phyloP scores from a whole-genome alignment of 2,329 filamentous ascomycete genomes.

The Plenodomus tracheiphilus region DNA sequence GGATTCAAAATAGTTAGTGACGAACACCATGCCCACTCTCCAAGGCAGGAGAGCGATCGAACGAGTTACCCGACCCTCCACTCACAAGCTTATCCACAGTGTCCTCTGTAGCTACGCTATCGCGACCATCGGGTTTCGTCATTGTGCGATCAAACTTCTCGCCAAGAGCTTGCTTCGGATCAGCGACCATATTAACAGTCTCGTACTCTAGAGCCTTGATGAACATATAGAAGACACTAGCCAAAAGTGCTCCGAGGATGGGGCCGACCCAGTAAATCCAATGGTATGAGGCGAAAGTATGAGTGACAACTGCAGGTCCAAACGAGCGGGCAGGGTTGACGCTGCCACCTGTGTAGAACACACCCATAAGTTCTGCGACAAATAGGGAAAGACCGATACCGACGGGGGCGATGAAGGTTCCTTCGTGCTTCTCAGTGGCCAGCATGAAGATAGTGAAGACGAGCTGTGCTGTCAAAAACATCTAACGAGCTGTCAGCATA shows the following conservation, averaged over 20 bases:
- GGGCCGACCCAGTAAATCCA: conserved; percentile 50
- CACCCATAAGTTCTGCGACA: conserved; percentile 52
- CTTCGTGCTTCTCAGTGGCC: neutral
- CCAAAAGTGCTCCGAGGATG: conserved; percentile 39
- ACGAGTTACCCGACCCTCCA: neutral
- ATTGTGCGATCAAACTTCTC: conserved; percentile 2
- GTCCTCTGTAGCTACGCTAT: conserved; percentile 3
- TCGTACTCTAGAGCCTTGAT: conserved; percentile 41
- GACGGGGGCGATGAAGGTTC: neutral
- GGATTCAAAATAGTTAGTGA: too few species aligned
- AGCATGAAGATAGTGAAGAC: neutral
- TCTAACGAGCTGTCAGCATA: conserved; percentile 1
- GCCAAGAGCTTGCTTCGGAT: conserved; percentile 13
- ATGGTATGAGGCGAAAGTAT: conserved; percentile 46
- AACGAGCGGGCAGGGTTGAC: conserved; percentile 52
- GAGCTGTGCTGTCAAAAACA: conserved; percentile 6
- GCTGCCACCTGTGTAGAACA: conserved; percentile 50
- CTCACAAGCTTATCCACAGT: conserved; percentile 5
- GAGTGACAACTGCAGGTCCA: conserved; percentile 46
- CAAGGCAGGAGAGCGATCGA: neutral
- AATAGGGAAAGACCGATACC: neutral
- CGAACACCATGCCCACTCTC: neutral
- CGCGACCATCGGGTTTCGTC: too few species aligned
- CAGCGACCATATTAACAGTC: conserved; percentile 32
- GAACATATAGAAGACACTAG: conserved; percentile 53